Base-by-base conservation (phyloP, 2,329 filamentous ascomycete species). In the Pseudogymnoascus destructans region DNA sequence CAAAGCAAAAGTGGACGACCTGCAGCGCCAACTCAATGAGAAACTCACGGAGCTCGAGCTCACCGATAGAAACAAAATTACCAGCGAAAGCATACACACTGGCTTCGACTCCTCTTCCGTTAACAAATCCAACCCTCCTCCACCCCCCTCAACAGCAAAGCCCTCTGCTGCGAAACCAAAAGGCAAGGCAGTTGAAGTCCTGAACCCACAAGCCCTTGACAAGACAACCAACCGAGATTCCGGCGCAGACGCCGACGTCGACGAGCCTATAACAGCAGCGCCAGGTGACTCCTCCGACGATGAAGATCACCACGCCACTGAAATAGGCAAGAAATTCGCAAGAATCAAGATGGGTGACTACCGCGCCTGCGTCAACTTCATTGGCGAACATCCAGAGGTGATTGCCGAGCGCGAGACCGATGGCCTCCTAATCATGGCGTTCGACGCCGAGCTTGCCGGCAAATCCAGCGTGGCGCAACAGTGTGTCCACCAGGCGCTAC, bases 21-120 rank as follows among this genome's bases (percentile, higher is more conserved):
- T 97, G 64, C 90, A 96, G 70, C 80, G 79, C 63, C 80, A 97
- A 65, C 75, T 96, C 54, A 69, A 82, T 30, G 73, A 74, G 58
- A 92, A 92, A 74, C 77, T 97, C 32, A 84, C 77, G 3, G 82
- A 90, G 71, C 76, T 98, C 38, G 88, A 97, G 74, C 86, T 84
- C 70, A 87, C 93, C 64, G 91, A 95, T 65, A 75, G 79, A 60
- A 82, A 80, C 69, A 96, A 97, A 75, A 98, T 98, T 63, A 98
- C 93, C 9, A 97, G 91, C 69, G 91, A 95, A 64, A 79, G 82
- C 64, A 82, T 95, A 65, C 87, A 91, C 67, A 90, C 86, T 1
- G 93, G 93, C 5, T 98, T 98, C 70, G 84, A 95, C 72, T 92
- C 83, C 70, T 95, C 91, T 1, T 80, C 86, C 64, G 82, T 98